A percentile compares a stretch with the other conserved stretches of the same genome.
Evolutionary conservation across 352 stramenopile genomes (phyloP).

Genomic region (Pythium apleroticum): DNA sequence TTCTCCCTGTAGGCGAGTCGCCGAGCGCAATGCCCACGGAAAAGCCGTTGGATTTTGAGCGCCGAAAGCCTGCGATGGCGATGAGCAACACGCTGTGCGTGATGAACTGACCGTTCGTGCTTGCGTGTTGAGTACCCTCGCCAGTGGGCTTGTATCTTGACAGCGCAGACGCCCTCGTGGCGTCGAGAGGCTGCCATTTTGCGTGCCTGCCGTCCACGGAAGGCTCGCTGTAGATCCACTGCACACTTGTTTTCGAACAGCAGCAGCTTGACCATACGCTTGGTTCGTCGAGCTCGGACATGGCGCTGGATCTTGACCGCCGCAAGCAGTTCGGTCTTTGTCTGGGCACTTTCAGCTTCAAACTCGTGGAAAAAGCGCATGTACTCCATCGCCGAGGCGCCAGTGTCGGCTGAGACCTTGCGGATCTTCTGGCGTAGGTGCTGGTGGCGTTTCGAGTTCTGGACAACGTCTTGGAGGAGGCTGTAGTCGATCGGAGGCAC

Average conservation of each 20-base stretch:
- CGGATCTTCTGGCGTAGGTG: conserved; percentile 55
- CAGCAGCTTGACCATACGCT: conserved; percentile 40
- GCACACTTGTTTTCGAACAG: conserved; percentile 60
- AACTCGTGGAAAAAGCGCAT: conserved; percentile 70
- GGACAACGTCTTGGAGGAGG: conserved; percentile 69
- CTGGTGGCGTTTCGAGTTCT: conserved; percentile 66
- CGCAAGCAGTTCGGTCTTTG: conserved; percentile 44
- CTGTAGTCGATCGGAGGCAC: conserved; percentile 58
- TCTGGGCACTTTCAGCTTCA: conserved; percentile 55
- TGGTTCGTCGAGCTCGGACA: conserved; percentile 49
- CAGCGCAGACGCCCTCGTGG: conserved; percentile 36
- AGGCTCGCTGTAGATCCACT: conserved; percentile 62
- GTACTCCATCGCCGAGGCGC: conserved; percentile 68
- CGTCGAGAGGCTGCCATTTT: conserved; percentile 34
- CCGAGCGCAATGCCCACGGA: conserved; percentile 50
- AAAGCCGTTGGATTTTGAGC: conserved; percentile 50
- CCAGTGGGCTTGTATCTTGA: conserved; percentile 54
- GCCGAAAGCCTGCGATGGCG: conserved; percentile 31
- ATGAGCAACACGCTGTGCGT: conserved; percentile 27
- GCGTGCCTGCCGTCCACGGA: conserved; percentile 54
- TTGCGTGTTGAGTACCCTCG: conserved; percentile 38
- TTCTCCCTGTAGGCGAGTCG: conserved; percentile 40
- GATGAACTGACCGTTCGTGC: conserved; percentile 27
- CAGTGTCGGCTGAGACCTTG: conserved; percentile 42
- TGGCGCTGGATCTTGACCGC: conserved; percentile 65